Percentiles rank a stretch among this genome's conserved stretches.
Conservation (phyloP, 2,329 filamentous ascomycete genomes). For the Fusarium chuoi region DNA sequence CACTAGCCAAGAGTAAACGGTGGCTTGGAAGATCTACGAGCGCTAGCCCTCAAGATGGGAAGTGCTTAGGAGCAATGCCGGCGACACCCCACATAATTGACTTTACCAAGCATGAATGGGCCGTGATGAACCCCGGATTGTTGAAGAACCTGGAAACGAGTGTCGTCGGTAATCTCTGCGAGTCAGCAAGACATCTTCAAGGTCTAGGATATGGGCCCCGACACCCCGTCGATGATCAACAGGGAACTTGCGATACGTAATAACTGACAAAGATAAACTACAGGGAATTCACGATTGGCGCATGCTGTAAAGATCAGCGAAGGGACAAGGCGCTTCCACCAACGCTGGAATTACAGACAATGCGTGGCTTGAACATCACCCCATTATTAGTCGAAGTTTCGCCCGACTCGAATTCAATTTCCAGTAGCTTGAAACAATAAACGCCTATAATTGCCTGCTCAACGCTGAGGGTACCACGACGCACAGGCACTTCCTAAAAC, state of each 20-base stretch:
- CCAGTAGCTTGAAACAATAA: neutral
- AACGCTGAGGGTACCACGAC: neutral
- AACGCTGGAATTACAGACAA: neutral
- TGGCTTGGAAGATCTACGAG: conserved; percentile 1
- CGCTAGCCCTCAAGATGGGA: neutral
- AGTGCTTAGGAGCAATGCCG: neutral
- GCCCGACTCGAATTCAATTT: neutral
- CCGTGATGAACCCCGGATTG: neutral
- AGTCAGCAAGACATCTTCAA: neutral
- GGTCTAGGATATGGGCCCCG: neutral
- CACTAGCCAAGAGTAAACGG: neutral
- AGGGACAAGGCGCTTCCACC: neutral
- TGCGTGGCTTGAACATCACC: neutral
- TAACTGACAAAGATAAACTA: neutral
- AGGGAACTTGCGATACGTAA: neutral
- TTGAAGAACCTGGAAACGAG: neutral
- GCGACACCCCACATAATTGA: neutral
- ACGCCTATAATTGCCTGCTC: neutral
- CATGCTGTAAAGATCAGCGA: neutral
- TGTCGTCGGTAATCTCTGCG: conserved; percentile 3
- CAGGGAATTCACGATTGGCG: neutral
- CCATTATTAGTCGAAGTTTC: neutral
- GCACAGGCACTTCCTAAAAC: neutral
- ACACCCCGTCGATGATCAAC: neutral
- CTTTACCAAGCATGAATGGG: neutral